These are phyloP conservation scores for Amoebophrya sp. DNA, from an alignment of 169 alveolate genomes.

Conservation along the genomic window DNA sequence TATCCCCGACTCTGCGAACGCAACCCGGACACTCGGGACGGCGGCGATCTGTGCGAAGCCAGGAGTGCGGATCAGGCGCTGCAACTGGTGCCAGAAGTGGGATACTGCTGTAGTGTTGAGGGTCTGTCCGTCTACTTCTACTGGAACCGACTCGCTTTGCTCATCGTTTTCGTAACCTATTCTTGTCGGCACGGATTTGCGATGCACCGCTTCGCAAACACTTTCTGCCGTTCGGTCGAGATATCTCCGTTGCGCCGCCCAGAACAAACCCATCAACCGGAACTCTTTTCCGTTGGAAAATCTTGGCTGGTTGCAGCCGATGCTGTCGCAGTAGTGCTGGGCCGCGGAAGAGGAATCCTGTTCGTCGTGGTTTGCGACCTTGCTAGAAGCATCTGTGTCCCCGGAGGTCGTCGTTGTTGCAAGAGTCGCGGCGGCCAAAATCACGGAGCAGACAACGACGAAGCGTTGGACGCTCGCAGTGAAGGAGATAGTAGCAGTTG, in stretches of 20 bases:
- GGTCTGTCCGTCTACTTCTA: neutral
- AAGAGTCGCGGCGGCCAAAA: too few relatives aligned
- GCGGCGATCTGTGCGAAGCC: neutral
- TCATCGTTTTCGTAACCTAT: neutral
- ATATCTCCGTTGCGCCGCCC: neutral
- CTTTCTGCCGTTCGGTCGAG: neutral
- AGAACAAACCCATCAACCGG: neutral
- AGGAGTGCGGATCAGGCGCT: neutral
- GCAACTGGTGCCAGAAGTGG: neutral
- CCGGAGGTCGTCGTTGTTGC: too few relatives aligned
- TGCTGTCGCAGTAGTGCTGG: neutral
- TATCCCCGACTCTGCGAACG: too few relatives aligned
- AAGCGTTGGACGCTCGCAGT: too few relatives aligned
- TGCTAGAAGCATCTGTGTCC: too few relatives aligned
- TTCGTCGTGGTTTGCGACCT: too few relatives aligned
- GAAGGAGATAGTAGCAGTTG: too few relatives aligned
- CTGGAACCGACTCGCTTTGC: neutral
- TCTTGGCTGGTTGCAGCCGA: neutral
- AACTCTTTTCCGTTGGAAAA: neutral
- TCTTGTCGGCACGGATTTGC: neutral
- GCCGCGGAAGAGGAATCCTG: too few relatives aligned
- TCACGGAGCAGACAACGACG: too few relatives aligned
- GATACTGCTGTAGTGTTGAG: neutral
- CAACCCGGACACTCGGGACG: neutral
- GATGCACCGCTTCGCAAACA: neutral